Evolutionary conservation across 2,329 filamentous ascomycete species (phyloP), one percentile per base, ranked within the genome.

Genomic region (Achaetomium macrosporum): DNA sequence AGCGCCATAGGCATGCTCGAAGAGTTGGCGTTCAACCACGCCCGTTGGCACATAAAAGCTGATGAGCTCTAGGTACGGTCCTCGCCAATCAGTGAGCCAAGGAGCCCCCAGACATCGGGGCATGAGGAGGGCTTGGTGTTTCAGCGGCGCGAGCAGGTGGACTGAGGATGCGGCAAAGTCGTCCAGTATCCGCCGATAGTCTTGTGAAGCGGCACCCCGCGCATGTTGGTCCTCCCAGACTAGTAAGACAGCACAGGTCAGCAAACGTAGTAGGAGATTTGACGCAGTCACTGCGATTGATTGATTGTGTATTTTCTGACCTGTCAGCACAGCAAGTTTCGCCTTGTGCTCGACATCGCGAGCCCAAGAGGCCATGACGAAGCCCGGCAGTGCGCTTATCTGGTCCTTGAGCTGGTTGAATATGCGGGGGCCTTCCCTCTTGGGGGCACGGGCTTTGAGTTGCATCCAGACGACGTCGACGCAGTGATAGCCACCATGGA

Each of bases 381-480:
- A 53, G 6, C 51, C 51, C 29, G 40, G 51, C 36, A 49, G 36
- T 11, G 35, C 42, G 31, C 51, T 40, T 11, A 45, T 45, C 45
- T 49, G 12, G 41, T 45, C 29, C 12, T 42, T 42, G 33, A 53
- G 41, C 25, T 46, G 51, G 46, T 30, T 36, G 17, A 45, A 36
- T 41, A 53, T 50, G 29, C 35, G 51, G 13, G 25, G 11, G 13
- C 35, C 51, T 9, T 42, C 20, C n/a, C 3, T 45, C 35, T 20
- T 33, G 2, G 41, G 35, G 33, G 42, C 35, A 13, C 51, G 33
- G 41, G 29, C 3, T 17, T 41, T 53, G 15, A 53, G 45, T 17
- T 53, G 51, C 35, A 53, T 53, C 51, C 51, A 53, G 16, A 49
- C 35, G 41, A 53, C 41, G 46, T 53, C 51, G 16, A 53, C 36